Base-by-base conservation (phyloP, 1,139 yeast genomes). In the Scheffersomyces insectosa region DNA sequence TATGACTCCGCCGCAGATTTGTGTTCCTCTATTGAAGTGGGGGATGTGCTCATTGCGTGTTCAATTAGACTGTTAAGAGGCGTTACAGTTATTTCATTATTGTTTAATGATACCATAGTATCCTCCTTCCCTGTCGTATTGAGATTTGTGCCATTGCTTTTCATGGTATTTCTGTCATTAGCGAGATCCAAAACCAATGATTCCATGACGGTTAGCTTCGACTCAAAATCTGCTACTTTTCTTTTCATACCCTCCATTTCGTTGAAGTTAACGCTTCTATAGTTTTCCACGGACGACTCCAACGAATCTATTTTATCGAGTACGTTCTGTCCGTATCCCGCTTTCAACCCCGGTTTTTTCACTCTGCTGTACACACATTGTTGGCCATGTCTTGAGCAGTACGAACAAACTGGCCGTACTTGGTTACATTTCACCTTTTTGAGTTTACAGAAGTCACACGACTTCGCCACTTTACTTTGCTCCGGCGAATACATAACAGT, bases 391-490 rank as follows among this genome's bases (percentile, higher is more conserved):
- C 62, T 64, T 11, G 45, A 12, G 44, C 77, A 72, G 44, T 58
- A 57, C 3, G 58, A 50, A 46, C 77, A 72, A 2, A 42, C 40
- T 2, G 73, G 76, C 37, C 59, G 63, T 16, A 44, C 48, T 38
- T 60, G 70, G 44, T 65, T 59, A 51, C 75, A 70, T 46, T 65
- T 68, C 38, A 67, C 60, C 45, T 70, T 69, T 43, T 67, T 62
- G 12, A 51, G 34, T 38, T 69, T 68, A 53, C 77, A 71, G 12
- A 55, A 52, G 42, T 68, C 72, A 49, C 74, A 71, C 5, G 66
- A 58, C 40, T 51, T 56, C 32, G 64, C 54, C 6, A 57, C 38
- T 36, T 48, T 58, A 36, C 32, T 28, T 33, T 31, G 11, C 28
- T 23, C 37, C 23, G 25, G 25, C 6, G 25, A 20, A 20, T 6